A percentile compares a stretch with the other conserved stretches of the same genome.
Evolutionary conservation across 371 early-diverging fungal species (phyloP).

Genomic region (Rhizopus sp.): DNA sequence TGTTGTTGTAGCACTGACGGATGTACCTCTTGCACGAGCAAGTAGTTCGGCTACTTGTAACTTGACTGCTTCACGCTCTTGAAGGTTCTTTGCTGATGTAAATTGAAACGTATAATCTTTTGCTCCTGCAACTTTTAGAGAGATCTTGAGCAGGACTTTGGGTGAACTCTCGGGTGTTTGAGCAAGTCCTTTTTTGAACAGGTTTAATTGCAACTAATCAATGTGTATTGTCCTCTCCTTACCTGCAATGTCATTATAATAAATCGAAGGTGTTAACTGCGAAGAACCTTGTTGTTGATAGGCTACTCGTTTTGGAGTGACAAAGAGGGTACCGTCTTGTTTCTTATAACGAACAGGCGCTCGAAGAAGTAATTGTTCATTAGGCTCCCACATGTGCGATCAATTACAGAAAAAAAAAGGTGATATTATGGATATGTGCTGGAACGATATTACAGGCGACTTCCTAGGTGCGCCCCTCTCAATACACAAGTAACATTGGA

Average conservation of each 20-base stretch:
- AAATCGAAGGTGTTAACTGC: slow-evolving; percentile 45
- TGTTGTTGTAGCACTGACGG: slow-evolving; percentile 13
- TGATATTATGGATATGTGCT: neutral
- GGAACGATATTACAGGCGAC: too few species aligned
- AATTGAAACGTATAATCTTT: slow-evolving; percentile 58
- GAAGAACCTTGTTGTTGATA: slow-evolving; percentile 59
- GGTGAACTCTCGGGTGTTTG: slow-evolving; percentile 48
- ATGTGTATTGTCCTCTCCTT: slow-evolving; percentile 3
- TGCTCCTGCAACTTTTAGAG: slow-evolving; percentile 27
- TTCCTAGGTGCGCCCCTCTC: too few species aligned
- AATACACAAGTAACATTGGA: too few species aligned
- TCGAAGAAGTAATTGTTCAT: slow-evolving; percentile 54
- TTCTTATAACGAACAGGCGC: slow-evolving; percentile 53
- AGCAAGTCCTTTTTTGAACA: slow-evolving; percentile 24
- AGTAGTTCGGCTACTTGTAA: slow-evolving; percentile 52
- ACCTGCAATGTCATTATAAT: slow-evolving; percentile 44
- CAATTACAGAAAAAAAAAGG: neutral
- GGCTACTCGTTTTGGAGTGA: slow-evolving; percentile 57
- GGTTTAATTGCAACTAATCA: neutral
- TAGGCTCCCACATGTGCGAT: slow-evolving; percentile 58
- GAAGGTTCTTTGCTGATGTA: slow-evolving; percentile 49
- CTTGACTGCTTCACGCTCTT: slow-evolving; percentile 61
- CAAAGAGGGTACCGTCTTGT: slow-evolving; percentile 54
- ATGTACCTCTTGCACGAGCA: slow-evolving; percentile 37
- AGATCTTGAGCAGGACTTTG: slow-evolving; percentile 45